Percentiles rank a stretch among this genome's conserved stretches.
These are phyloP conservation scores for Shiraia bambusicola DNA, from an alignment of 2,329 filamentous ascomycete genomes.

Conservation along the genomic window DNA sequence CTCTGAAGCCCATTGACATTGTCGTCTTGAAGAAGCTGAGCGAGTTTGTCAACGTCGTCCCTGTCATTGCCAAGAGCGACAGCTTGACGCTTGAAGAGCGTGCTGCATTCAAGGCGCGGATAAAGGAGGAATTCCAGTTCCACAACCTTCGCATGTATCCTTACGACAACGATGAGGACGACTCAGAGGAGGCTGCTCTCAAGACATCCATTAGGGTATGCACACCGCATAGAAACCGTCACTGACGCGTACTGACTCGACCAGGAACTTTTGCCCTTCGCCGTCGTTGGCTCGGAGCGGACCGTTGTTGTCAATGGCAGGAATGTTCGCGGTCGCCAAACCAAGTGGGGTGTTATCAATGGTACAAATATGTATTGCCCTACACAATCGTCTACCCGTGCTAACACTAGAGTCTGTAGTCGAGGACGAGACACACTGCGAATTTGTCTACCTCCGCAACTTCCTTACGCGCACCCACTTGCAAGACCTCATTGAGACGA, in stretches of 20 bases:
- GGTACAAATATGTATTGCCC: slow-evolving; percentile 23
- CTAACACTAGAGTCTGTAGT: slow-evolving; percentile 56
- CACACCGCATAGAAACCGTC: not conserved
- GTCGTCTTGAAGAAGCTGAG: slow-evolving; percentile 99
- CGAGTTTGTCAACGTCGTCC: slow-evolving; percentile 98
- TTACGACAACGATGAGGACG: slow-evolving; percentile 98
- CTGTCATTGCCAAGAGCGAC: slow-evolving; percentile 97
- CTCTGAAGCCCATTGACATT: slow-evolving; percentile 98
- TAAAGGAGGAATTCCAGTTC: slow-evolving; percentile 99
- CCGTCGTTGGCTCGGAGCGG: slow-evolving; percentile 97
- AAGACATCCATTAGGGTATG: slow-evolving; percentile 95
- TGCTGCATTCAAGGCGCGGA: slow-evolving; percentile 91
- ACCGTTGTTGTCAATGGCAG: slow-evolving; percentile 96
- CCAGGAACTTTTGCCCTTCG: slow-evolving; percentile 91
- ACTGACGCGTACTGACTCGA: slow-evolving; percentile 36
- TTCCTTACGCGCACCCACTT: slow-evolving; percentile 98
- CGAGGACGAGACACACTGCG: slow-evolving; percentile 98
- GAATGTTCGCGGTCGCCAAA: slow-evolving; percentile 95
- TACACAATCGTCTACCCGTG: not conserved
- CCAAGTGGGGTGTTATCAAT: slow-evolving; percentile 99
- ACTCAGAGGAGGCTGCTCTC: slow-evolving; percentile 90
- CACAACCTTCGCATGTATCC: slow-evolving; percentile 99
- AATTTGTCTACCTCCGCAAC: slow-evolving; percentile 97
- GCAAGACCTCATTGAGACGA: slow-evolving; percentile 98
- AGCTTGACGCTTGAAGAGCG: slow-evolving; percentile 95